Conservation (phyloP, 2,329 filamentous ascomycete genomes). For the Pseudogymnoascus sp. region DNA sequence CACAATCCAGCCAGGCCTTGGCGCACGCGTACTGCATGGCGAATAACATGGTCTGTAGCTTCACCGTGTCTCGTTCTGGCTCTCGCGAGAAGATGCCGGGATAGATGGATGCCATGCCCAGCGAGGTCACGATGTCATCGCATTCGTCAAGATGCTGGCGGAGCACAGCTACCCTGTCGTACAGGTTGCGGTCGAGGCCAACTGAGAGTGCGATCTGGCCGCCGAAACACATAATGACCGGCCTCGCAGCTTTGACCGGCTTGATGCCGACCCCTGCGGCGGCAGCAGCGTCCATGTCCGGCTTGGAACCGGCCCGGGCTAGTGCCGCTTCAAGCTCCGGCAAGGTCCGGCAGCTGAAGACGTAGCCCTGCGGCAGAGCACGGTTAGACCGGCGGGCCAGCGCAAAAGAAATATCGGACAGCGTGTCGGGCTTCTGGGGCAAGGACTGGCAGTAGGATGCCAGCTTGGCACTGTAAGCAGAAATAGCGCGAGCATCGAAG, state of each 20-base stretch:
- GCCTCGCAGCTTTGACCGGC: slow-evolving; percentile 16
- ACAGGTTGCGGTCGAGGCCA: slow-evolving; percentile 7
- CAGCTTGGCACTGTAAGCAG: slow-evolving; percentile 14
- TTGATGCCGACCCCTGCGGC: not conserved
- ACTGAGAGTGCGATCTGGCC: slow-evolving; percentile 16
- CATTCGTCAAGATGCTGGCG: slow-evolving; percentile 16
- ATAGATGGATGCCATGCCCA: slow-evolving; percentile 13
- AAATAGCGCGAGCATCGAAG: slow-evolving; percentile 22
- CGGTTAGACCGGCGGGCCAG: no score
- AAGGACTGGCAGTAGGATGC: not conserved
- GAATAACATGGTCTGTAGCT: slow-evolving; percentile 16
- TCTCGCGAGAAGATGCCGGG: slow-evolving; percentile 16
- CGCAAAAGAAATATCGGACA: no score
- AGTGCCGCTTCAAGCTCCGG: no score
- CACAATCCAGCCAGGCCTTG: slow-evolving; percentile 17
- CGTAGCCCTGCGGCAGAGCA: no score
- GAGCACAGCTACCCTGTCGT: slow-evolving; percentile 7
- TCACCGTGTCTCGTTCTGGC: slow-evolving; percentile 11
- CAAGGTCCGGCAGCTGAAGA: no score
- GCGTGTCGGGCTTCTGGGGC: no score
- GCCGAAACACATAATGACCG: slow-evolving; percentile 33
- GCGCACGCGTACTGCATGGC: slow-evolving; percentile 19
- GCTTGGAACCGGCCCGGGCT: not conserved
- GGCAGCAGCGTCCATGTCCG: not conserved
- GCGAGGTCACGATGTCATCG: not conserved